These are phyloP conservation scores for Penstemon eatonii DNA, from an alignment of 257 asterid genomes.

Conservation along the genomic window DNA sequence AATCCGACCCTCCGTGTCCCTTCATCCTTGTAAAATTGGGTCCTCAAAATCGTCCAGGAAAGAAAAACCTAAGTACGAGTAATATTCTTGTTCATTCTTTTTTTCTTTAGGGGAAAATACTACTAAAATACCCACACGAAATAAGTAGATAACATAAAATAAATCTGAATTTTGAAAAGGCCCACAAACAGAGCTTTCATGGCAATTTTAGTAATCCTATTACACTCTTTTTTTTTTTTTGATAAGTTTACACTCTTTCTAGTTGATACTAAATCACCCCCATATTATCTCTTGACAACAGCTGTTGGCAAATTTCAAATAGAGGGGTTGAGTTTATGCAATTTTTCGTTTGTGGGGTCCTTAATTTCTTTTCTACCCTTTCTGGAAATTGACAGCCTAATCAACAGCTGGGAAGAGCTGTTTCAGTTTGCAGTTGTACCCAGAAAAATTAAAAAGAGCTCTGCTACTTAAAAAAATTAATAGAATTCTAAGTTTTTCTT, in stretches of 20 bases:
- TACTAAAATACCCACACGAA: neutral
- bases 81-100: constrained; percentile 18
- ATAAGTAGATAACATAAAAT: neutral
- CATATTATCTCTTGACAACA: constrained; percentile 36
- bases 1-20: constrained; percentile 23
- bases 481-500: constrained; percentile 23
- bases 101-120: neutral
- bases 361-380: constrained; percentile 17
- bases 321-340: constrained; percentile 28
- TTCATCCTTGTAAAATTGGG: constrained; percentile 57
- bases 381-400: constrained; percentile 66
- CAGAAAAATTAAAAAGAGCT: constrained; percentile 31
- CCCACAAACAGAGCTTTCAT: constrained; percentile 33
- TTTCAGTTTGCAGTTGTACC: constrained; percentile 29
- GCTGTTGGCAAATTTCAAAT: constrained; percentile 41
- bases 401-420: constrained; percentile 80
- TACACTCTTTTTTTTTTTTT: neutral
- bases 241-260: neutral
- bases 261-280: neutral
- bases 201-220: constrained; percentile 30
- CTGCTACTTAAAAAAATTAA: constrained; percentile 26
- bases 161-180: neutral
- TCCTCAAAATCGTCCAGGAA: constrained; percentile 45
- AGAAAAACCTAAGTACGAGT: constrained; percentile 24
- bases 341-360: constrained; percentile 55